Conservation (phyloP, 75 land plant genomes). For the Gnetum montanum region DNA sequence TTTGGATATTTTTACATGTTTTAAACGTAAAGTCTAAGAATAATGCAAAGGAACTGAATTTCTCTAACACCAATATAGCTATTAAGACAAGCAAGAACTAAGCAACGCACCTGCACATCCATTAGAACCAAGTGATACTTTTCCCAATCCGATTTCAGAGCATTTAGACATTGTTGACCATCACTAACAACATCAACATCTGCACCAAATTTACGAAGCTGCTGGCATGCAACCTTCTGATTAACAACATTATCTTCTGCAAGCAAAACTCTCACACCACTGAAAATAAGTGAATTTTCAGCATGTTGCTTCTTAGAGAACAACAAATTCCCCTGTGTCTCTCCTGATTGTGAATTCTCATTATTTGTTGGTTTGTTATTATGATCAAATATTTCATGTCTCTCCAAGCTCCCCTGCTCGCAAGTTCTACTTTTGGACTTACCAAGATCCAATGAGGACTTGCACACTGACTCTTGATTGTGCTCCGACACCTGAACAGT, state of each 20-base stretch:
- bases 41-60: background rate
- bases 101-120: slow-evolving; percentile 36
- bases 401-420: background rate
- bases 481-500: background rate
- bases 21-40: background rate
- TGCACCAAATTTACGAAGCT: slow-evolving; percentile 32
- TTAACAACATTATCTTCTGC: slow-evolving; percentile 40
- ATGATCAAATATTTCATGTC: background rate
- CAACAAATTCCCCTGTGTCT: background rate
- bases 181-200: slow-evolving; percentile 33
- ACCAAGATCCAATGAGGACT: background rate
- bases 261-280: slow-evolving; percentile 29
- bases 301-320: background rate
- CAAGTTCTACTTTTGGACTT: background rate
- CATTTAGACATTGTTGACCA: slow-evolving; percentile 35
- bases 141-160: slow-evolving; percentile 20
- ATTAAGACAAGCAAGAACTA: background rate
- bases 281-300: slow-evolving; percentile 1
- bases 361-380: background rate
- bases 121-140: slow-evolving; percentile 32
- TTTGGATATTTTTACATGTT: background rate
- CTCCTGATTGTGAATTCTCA: background rate
- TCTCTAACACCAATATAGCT: background rate
- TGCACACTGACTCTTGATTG: background rate
- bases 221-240: slow-evolving; percentile 42